Conservation (phyloP, 2,329 filamentous ascomycete genomes). For the Hypomyces rosellus region DNA sequence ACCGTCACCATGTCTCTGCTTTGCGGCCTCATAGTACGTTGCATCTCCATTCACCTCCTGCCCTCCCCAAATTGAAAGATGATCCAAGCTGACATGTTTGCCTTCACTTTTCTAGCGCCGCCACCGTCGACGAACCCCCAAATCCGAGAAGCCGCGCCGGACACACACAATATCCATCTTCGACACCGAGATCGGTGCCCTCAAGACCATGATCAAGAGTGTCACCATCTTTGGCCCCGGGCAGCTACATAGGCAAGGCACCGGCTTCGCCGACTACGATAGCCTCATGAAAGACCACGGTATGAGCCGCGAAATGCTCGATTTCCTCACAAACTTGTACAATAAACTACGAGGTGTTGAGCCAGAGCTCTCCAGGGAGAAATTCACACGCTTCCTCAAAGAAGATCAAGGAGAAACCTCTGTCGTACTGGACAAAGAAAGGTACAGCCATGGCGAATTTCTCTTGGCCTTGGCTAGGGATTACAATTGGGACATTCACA, state of each 20-base stretch:
- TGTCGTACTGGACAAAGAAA: slow-evolving; percentile 31
- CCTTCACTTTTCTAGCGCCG: slow-evolving; percentile 12
- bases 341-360: slow-evolving; percentile 34
- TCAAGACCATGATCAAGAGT: slow-evolving; percentile 28
- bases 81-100: slow-evolving; percentile 4
- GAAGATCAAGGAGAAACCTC: slow-evolving; percentile 40
- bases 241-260: not conserved
- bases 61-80: not conserved
- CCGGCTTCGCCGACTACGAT: slow-evolving; percentile 15
- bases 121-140: slow-evolving; percentile 10
- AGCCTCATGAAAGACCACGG: slow-evolving; percentile 20
- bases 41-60: not conserved
- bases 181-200: slow-evolving; percentile 21
- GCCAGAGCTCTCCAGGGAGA: slow-evolving; percentile 24
- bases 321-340: slow-evolving; percentile 43
- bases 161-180: slow-evolving; percentile 35
- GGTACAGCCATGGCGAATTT: slow-evolving; percentile 44
- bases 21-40: slow-evolving; percentile 21
- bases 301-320: slow-evolving; percentile 43
- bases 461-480: slow-evolving; percentile 40
- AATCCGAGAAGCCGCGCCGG: slow-evolving; percentile 22
- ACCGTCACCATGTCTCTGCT: slow-evolving; percentile 15
- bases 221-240: slow-evolving; percentile 25
- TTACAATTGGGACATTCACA: slow-evolving; percentile 39
- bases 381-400: slow-evolving; percentile 44